Evolutionary conservation across 2,329 filamentous ascomycete genomes (phyloP).

Genomic region (Venturia pyrina): DNA sequence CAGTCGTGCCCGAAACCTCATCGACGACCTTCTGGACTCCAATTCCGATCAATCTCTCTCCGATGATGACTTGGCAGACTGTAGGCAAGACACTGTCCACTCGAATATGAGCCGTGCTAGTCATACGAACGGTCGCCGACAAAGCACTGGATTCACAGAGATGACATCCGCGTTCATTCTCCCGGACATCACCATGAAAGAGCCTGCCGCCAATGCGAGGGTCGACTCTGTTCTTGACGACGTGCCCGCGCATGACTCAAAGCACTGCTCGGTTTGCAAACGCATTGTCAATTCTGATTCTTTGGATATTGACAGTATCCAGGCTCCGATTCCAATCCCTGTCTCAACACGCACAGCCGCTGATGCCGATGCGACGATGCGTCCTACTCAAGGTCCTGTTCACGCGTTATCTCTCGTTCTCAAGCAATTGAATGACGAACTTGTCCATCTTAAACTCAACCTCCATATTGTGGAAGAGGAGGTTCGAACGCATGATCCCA

Average conservation of each 20-base stretch:
- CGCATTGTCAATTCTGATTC: slow-evolving; percentile 27
- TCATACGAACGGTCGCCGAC: slow-evolving; percentile 37
- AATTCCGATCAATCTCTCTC: slow-evolving; percentile 5
- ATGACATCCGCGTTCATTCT: slow-evolving; percentile 57
- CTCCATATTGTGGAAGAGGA: slow-evolving; percentile 50
- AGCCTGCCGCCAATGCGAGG: slow-evolving; percentile 16
- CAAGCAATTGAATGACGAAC: slow-evolving; percentile 71
- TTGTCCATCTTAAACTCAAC: slow-evolving; percentile 63
- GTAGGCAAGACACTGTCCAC: slow-evolving; percentile 11
- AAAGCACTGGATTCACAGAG: slow-evolving; percentile 33
- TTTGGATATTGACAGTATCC: slow-evolving; percentile 25
- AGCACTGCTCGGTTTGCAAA: slow-evolving; percentile 48
- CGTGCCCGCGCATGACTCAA: slow-evolving; percentile 39
- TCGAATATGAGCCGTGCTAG: slow-evolving; percentile 14
- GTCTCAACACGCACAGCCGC: slow-evolving; percentile 37
- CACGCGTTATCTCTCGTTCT: slow-evolving; percentile 72
- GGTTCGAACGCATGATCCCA: slow-evolving; percentile 58
- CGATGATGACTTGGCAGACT: neutral
- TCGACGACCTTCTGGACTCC: slow-evolving; percentile 14
- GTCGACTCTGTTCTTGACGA: slow-evolving; percentile 17
- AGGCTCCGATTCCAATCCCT: slow-evolving; percentile 40
- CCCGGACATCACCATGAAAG: slow-evolving; percentile 49
- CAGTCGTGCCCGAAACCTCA: slow-evolving; percentile 12
- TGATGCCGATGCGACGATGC: slow-evolving; percentile 46
- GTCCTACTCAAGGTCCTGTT: slow-evolving; percentile 55